Evolutionary conservation across 345 rosid genomes (phyloP).

Genomic region (Populus pruinosa): DNA sequence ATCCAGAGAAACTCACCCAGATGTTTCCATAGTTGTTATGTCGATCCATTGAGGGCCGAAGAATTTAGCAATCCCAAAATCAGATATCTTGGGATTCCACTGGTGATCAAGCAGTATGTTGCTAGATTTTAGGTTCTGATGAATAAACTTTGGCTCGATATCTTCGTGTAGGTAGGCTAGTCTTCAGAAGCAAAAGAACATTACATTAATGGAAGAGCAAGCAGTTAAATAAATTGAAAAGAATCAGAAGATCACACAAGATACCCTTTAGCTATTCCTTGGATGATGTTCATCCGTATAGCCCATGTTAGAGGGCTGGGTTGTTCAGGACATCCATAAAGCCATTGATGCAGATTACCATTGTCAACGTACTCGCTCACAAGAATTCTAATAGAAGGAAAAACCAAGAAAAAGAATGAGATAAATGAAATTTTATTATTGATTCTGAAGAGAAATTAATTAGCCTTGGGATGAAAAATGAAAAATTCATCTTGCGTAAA

Average conservation of each 20-base stretch:
- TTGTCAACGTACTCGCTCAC: conserved; percentile 63
- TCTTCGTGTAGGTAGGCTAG: conserved; percentile 76
- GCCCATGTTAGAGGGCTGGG: conserved; percentile 52
- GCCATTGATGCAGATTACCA: conserved; percentile 74
- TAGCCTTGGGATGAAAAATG: not conserved
- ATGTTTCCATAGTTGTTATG: conserved; percentile 17
- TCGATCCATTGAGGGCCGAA: conserved; percentile 16
- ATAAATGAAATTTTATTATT: not conserved
- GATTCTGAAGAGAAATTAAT: not conserved
- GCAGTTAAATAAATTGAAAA: not conserved
- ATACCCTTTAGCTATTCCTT: conserved; percentile 78
- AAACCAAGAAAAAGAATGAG: not conserved
- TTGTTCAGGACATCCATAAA: conserved; percentile 50
- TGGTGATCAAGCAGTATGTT: conserved; percentile 68
- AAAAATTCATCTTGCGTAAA: not conserved
- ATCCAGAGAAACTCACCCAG: conserved; percentile 20
- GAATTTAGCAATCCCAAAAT: conserved; percentile 42
- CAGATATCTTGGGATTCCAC: conserved; percentile 75
- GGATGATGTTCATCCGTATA: conserved; percentile 54
- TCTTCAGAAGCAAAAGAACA: conserved; percentile 31
- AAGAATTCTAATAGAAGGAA: conserved; percentile 47
- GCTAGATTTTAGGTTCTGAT: conserved; percentile 54
- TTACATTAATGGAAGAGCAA: not conserved
- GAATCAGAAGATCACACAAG: not conserved
- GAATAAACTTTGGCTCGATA: conserved; percentile 54